These are phyloP conservation scores for Candida ficus DNA, from an alignment of 805 yeast species.

Conservation along the genomic window DNA sequence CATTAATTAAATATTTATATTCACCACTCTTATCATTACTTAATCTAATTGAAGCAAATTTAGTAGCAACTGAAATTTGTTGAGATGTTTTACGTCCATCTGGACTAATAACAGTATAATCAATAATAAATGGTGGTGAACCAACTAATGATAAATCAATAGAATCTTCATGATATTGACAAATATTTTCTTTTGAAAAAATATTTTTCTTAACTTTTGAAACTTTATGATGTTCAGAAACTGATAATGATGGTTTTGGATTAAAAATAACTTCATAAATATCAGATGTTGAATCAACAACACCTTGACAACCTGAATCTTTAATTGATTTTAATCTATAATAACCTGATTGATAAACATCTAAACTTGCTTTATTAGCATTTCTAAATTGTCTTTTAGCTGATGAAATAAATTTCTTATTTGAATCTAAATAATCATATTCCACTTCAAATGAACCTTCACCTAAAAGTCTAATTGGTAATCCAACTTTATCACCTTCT, in stretches of 20 bases:
- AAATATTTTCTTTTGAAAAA: slow-evolving; percentile 35
- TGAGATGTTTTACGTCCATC: slow-evolving; percentile 38
- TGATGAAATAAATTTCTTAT: slow-evolving; percentile 25
- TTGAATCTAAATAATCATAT: slow-evolving; percentile 27
- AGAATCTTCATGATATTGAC: slow-evolving; percentile 44
- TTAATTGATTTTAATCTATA: slow-evolving; percentile 40
- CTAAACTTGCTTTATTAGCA: slow-evolving; percentile 29
- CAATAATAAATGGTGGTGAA: slow-evolving; percentile 61
- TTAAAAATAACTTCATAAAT: slow-evolving; percentile 38
- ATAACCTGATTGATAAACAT: slow-evolving; percentile 39
- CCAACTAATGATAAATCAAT: slow-evolving; percentile 52
- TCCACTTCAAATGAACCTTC: slow-evolving; percentile 45
- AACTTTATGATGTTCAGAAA: slow-evolving; percentile 30
- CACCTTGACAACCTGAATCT: slow-evolving; percentile 51
- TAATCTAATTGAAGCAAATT: slow-evolving; percentile 42
- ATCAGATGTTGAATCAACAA: slow-evolving; percentile 28
- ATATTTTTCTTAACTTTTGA: slow-evolving; percentile 19
- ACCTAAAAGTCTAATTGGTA: slow-evolving; percentile 61
- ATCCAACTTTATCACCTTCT: slow-evolving; percentile 52
- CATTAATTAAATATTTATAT: slow-evolving; percentile 55
- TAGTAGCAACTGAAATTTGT: slow-evolving; percentile 45
- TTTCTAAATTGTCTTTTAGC: slow-evolving; percentile 16
- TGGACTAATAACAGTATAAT: slow-evolving; percentile 59
- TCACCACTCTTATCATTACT: slow-evolving; percentile 48
- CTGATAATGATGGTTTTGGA: slow-evolving; percentile 39